phyloP scores from a whole-genome alignment of 495 filamentous ascomycete species.

The Haplographium delicatum region DNA sequence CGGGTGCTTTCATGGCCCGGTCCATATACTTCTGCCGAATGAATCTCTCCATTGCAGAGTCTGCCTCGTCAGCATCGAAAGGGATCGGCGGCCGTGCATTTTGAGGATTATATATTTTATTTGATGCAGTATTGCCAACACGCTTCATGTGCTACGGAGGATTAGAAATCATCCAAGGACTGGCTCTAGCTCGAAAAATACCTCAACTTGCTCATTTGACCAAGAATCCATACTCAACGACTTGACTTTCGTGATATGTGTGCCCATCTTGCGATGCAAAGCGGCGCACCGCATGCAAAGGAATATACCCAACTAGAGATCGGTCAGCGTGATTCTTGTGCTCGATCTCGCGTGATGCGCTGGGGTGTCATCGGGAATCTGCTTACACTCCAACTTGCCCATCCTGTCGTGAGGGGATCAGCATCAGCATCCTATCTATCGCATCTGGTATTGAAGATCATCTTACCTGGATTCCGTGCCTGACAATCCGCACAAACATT shows the following conservation, averaged over 20 bases:
- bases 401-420: slow-evolving; percentile 52
- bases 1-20: slow-evolving; percentile 26
- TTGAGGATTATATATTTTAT: slow-evolving; percentile 81
- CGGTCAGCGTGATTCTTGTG: slow-evolving; percentile 8
- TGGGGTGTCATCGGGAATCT: background rate
- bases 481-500: slow-evolving; percentile 92
- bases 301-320: slow-evolving; percentile 87
- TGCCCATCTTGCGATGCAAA: slow-evolving; percentile 70
- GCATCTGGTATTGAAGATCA: background rate
- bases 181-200: slow-evolving; percentile 37
- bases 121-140: slow-evolving; percentile 79
- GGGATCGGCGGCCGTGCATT: slow-evolving; percentile 77
- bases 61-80: slow-evolving; percentile 83
- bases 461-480: slow-evolving; percentile 84
- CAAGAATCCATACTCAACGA: background rate
- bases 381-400: slow-evolving; percentile 98
- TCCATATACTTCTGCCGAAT: slow-evolving; percentile 85
- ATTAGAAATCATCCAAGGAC: slow-evolving; percentile 21
- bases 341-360: background rate
- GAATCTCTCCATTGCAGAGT: slow-evolving; percentile 87
- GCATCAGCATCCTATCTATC: slow-evolving; percentile 3
- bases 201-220: slow-evolving; percentile 83
- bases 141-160: slow-evolving; percentile 76
- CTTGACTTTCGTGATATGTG: slow-evolving; percentile 1
- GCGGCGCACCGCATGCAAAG: slow-evolving; percentile 96